Evolutionary conservation across 2,329 filamentous ascomycete species (phyloP).

Genomic region (Cadophora gregata): DNA sequence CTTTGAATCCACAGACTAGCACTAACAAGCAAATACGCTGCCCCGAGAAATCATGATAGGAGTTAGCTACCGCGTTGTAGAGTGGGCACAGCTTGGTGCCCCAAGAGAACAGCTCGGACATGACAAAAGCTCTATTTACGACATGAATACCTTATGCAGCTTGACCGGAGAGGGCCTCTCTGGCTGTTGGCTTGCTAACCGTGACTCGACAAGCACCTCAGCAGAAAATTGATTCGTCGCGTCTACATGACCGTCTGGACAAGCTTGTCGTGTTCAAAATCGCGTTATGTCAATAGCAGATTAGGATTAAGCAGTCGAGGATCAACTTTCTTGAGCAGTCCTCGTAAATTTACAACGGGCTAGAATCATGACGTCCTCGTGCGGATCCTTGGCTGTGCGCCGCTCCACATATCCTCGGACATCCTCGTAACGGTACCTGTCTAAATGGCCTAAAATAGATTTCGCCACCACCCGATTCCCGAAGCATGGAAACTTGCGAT

Average conservation of each 20-base stretch:
- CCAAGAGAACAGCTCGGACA: background rate
- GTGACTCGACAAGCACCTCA: background rate
- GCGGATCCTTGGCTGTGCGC: constrained; percentile 2
- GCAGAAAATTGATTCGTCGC: background rate
- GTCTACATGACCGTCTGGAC: background rate
- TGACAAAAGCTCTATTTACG: constrained; percentile 4
- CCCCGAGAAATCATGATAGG: too few species aligned
- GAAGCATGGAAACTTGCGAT: background rate
- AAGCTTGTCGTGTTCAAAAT: background rate
- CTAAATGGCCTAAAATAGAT: constrained; percentile 28
- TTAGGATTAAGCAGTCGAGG: background rate
- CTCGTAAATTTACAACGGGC: too few species aligned
- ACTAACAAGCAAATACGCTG: too few species aligned
- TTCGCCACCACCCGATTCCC: background rate
- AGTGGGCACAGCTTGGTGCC: background rate
- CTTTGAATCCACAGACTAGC: background rate
- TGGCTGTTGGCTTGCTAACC: background rate
- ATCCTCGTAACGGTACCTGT: constrained; percentile 21
- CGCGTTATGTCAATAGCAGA: too few species aligned
- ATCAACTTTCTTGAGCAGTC: too few species aligned
- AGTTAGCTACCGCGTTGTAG: background rate
- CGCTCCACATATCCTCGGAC: too few species aligned
- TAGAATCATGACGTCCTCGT: background rate
- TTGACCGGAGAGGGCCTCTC: background rate
- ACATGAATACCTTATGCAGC: background rate